A percentile compares a stretch with the other conserved stretches of the same genome.
phyloP scores from a whole-genome alignment of 179 eudicot genomes.

The Spergularia azorica region DNA sequence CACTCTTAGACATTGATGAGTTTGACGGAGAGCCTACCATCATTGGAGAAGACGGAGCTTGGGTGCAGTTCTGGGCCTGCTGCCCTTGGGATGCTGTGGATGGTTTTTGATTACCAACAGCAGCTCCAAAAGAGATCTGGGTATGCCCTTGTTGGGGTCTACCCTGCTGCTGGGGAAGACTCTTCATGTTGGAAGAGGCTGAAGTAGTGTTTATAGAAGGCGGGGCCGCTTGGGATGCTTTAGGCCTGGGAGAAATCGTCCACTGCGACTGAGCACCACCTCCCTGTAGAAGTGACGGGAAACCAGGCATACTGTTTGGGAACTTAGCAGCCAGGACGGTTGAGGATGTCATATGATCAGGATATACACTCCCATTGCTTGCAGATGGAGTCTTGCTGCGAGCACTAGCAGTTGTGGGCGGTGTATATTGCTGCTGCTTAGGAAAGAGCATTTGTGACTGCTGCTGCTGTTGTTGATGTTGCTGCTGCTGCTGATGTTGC shows the following conservation, averaged over 20 bases:
- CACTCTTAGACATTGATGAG: conserved; percentile 78
- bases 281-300: conserved; percentile 61
- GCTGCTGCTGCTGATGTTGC: conserved; percentile 37
- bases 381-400: conserved; percentile 54
- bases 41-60: conserved; percentile 66
- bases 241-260: conserved; percentile 62
- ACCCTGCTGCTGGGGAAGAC: conserved; percentile 60
- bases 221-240: conserved; percentile 55
- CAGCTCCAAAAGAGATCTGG: conserved; percentile 82
- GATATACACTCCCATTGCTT: conserved; percentile 61
- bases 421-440: conserved; percentile 45
- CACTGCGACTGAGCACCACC: conserved; percentile 75
- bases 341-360: conserved; percentile 63
- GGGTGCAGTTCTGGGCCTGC: conserved; percentile 41
- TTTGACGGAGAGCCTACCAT: conserved; percentile 79
- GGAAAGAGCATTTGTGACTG: conserved; percentile 38
- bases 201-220: conserved; percentile 39
- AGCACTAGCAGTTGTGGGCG: conserved; percentile 33
- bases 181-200: conserved; percentile 48
- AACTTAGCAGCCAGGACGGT: conserved; percentile 59
- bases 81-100: conserved; percentile 55
- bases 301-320: conserved; percentile 49
- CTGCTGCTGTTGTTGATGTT: conserved; percentile 32
- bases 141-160: conserved; percentile 65
- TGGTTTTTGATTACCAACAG: conserved; percentile 45